phyloP scores from a whole-genome alignment of 2,329 filamentous ascomycete species.

The Arthrobotrys entomopaga region DNA sequence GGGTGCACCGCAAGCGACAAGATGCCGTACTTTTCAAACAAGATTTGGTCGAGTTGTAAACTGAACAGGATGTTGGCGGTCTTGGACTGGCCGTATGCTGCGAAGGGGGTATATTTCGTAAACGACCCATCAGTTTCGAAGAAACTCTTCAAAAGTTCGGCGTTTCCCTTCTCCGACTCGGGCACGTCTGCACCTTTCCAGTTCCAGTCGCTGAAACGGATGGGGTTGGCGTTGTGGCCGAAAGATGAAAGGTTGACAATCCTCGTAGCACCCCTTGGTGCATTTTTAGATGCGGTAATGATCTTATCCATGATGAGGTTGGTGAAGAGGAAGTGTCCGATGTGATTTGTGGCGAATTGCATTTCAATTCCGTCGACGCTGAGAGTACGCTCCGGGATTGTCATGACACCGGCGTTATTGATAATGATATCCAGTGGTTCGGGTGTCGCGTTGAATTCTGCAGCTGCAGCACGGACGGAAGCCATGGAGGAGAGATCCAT shows the following conservation, averaged over 20 bases:
- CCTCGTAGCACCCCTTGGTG: constrained; percentile 44
- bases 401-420: constrained; percentile 64
- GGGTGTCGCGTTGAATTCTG: constrained; percentile 60
- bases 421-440: constrained; percentile 63
- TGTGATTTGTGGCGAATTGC: constrained; percentile 62
- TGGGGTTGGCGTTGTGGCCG: constrained; percentile 63
- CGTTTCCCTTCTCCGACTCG: constrained; percentile 29
- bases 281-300: constrained; percentile 43
- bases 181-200: constrained; percentile 61
- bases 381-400: constrained; percentile 49
- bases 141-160: constrained; percentile 17
- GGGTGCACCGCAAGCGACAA: constrained; percentile 64
- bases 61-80: constrained; percentile 67
- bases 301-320: constrained; percentile 61
- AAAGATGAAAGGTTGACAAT: constrained; percentile 65
- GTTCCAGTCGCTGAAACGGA: constrained; percentile 65
- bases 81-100: constrained; percentile 67
- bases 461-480: constrained; percentile 63
- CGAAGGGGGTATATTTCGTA: constrained; percentile 61
- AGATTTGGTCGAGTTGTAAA: constrained; percentile 61
- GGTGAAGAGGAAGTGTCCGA: constrained; percentile 63
- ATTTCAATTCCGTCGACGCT: constrained; percentile 62
- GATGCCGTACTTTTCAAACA: constrained; percentile 60
- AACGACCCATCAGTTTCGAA: constrained; percentile 25
- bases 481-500: constrained; percentile 63